These are phyloP conservation scores for Astrocystis sublimbata DNA, from an alignment of 495 filamentous ascomycete genomes.

Conservation along the genomic window DNA sequence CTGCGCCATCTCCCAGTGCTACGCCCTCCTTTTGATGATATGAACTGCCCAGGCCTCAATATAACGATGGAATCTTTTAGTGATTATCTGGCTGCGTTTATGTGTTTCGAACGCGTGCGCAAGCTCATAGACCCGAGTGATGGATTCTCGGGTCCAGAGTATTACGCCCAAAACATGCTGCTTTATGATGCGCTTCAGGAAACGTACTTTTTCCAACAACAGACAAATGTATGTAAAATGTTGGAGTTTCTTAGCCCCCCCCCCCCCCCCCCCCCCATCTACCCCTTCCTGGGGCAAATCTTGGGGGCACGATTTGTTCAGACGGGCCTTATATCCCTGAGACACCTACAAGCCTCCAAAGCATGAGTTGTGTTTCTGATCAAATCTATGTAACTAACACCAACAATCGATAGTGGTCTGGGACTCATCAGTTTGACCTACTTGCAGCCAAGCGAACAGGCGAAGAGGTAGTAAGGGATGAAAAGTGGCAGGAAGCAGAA, in stretches of 20 bases:
- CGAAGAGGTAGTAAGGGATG: slow-evolving; percentile 22
- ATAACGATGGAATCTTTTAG: slow-evolving; percentile 28
- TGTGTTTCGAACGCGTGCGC: slow-evolving; percentile 33
- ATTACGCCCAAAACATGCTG: slow-evolving; percentile 29
- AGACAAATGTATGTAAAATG: too few relatives aligned
- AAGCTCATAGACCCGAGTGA: slow-evolving; percentile 33
- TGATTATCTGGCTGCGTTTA: slow-evolving; percentile 32
- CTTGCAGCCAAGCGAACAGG: slow-evolving; percentile 26
- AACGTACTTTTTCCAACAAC: slow-evolving; percentile 28
- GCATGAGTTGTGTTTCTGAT: too few relatives aligned
- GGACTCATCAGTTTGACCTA: slow-evolving; percentile 30
- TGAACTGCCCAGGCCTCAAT: slow-evolving; percentile 25
- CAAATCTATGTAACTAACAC: too few relatives aligned
- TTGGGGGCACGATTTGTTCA: too few relatives aligned
- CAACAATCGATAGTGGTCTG: too few relatives aligned
- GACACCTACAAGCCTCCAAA: too few relatives aligned
- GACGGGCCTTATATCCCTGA: too few relatives aligned
- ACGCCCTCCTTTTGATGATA: slow-evolving; percentile 22
- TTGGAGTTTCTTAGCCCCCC: too few relatives aligned
- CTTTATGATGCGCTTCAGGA: slow-evolving; percentile 25
- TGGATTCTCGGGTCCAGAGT: slow-evolving; percentile 34
- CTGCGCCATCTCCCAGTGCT: slow-evolving; percentile 35
- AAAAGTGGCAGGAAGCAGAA: slow-evolving; percentile 31
- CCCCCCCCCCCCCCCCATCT: too few relatives aligned
- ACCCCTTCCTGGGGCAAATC: too few relatives aligned